Evolutionary conservation across 371 early-diverging fungal genomes (phyloP).

Genomic region (Batkoa obscura): DNA sequence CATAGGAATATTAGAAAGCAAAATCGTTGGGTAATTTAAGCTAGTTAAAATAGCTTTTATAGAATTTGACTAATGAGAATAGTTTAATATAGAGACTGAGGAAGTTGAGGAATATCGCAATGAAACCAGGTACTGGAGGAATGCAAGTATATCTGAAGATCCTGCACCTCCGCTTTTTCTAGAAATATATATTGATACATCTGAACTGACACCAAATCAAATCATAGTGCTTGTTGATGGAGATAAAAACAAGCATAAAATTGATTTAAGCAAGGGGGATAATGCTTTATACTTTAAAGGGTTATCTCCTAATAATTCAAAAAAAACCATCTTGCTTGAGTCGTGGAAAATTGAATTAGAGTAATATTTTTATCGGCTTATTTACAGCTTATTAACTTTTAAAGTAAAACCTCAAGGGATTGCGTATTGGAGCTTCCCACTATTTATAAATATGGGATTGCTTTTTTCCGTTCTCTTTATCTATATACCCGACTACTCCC

Average conservation of each 20-base stretch:
- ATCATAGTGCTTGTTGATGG: conserved; percentile 41
- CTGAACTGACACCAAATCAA: conserved; percentile 27
- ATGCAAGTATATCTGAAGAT: conserved; percentile 10
- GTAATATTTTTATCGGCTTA: conserved; percentile 17
- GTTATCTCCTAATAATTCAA: conserved; percentile 3
- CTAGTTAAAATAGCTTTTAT: not conserved
- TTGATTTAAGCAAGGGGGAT: conserved; percentile 15
- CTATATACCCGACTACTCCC: conserved; percentile 59
- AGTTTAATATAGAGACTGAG: conserved; percentile 65
- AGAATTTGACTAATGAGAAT: not conserved
- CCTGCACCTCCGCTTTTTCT: conserved; percentile 45
- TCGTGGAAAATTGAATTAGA: conserved; percentile 56
- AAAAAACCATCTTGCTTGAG: conserved; percentile 40
- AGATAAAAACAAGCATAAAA: conserved; percentile 18
- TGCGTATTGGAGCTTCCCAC: conserved; percentile 11
- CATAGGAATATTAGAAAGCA: too few species aligned
- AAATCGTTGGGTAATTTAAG: too few species aligned
- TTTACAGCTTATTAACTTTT: too few species aligned
- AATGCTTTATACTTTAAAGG: not conserved
- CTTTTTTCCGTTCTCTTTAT: conserved; percentile 69
- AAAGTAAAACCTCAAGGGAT: not conserved
- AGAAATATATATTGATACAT: conserved; percentile 51
- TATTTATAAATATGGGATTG: conserved; percentile 72
- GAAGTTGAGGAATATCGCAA: conserved; percentile 47
- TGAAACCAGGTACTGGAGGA: conserved; percentile 51